Base-by-base conservation (phyloP, 2,329 filamentous ascomycete genomes). In the Cercospora citrullina region DNA sequence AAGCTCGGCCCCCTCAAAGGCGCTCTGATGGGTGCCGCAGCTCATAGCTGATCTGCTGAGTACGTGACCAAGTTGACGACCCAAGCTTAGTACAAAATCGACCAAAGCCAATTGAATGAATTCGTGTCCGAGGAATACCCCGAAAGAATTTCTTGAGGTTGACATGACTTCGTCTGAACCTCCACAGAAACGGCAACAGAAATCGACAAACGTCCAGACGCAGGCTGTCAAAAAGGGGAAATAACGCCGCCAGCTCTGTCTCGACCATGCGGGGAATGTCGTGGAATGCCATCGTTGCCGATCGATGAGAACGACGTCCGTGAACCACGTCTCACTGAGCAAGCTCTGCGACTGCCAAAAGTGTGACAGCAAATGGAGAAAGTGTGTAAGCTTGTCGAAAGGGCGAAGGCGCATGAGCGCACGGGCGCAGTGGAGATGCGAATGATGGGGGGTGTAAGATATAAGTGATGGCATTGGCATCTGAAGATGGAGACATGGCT, bases 11-110 rank as follows among this genome's bases (percentile, higher is more conserved):
- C 90, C 42, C 76, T 97, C 66, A 98, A 98, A 85, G 87, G 85
- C 55, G 92, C 94, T 77, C 84, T 98, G 70, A 98, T 98, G 94
- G 87, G 87, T 72, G 83, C 84, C 72, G 88, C 88, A 58, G 84
- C 84, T 51, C 57, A 64, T 6, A 60, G 63, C 48, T 68, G n/a
- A 59, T 18, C 28, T 53, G n/a, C 42, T 5, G 42, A 23, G 18
- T 21, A 12, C 12, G 10, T 12, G 3, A 33, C 31, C 31, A 33
- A 4, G 3, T 4, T 12, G 31, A 33, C 10, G 12, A 9, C 8
- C 7, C 8, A 31, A 10, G 30, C 1, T 31, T 10, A 31, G n/a
- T n/a, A n/a, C n/a, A n/a, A n/a, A n/a, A n/a, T n/a, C n/a, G n/a
- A n/a, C n/a, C n/a, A n/a, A n/a, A n/a, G n/a, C n/a, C n/a, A n/a